Base-by-base conservation (phyloP, 2,329 filamentous ascomycete genomes). In the Curvularia lunata region DNA sequence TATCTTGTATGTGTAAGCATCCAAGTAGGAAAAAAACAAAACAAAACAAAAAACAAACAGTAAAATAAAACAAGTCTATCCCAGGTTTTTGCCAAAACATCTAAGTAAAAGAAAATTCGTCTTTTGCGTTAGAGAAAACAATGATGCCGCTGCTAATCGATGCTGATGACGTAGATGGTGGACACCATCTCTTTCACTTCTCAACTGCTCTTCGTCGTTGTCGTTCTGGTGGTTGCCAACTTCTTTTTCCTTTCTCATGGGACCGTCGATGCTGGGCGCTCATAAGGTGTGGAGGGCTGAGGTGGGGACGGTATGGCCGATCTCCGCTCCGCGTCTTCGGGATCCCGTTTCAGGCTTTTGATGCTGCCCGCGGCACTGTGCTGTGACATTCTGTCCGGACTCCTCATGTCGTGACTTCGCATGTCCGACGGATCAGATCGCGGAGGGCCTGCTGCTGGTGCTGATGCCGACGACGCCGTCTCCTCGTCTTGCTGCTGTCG, bases 301-400 rank as follows among this genome's bases (percentile, higher is more conserved):
- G 68, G 59, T 12, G 68, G 54, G 25, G 65, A 63, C 57, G 69
- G 64, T 50, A 69, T 57, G 2, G 61, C 59, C 30, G 60, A 56
- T 12, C 60, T 40, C 34, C 67, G 64, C 34, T 71, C 67, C 21
- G 57, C 56, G 18, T 75, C 73, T 46, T 72, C 69, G 23, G 64
- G 63, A 50, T 75, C 73, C 54, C 70, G 68, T 50, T 72, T 74
- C 65, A 73, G 59, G 60, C 74, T 75, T 57, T 70, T 71, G 47
- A 73, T 64, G 50, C 74, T 76, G 27, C 72, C 71, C 8, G 71
- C 70, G 6, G 59, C 69, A 58, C 74, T 76, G 38, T 64, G 71
- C 52, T 75, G 74, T 7, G 74, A 76, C 42, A 65, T 55, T 27
- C 72, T 61, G 59, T 75, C 74, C 10, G 74, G 74, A 45, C 73